Percentiles rank a stretch among this genome's conserved stretches.
Conservation (phyloP, 2,329 filamentous ascomycete genomes). For the Diplodia intermedia region DNA sequence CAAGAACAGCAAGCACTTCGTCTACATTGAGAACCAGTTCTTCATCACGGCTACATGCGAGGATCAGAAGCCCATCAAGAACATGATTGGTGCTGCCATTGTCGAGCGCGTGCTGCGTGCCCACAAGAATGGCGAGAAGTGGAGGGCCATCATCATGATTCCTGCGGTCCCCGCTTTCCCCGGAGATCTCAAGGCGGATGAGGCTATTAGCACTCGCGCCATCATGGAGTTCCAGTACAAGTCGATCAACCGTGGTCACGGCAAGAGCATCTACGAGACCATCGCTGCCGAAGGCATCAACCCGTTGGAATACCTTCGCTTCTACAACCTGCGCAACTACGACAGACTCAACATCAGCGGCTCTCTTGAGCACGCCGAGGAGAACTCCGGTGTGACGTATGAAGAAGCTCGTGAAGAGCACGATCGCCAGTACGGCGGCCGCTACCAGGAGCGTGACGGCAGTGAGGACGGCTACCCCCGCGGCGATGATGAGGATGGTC, state of each 20-base stretch:
- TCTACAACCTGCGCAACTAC: constrained; percentile 85
- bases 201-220: constrained; percentile 76
- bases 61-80: constrained; percentile 73
- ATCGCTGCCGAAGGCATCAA: constrained; percentile 71
- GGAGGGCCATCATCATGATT: constrained; percentile 78
- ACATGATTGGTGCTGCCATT: constrained; percentile 79
- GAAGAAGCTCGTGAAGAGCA: constrained; percentile 69
- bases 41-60: constrained; percentile 83
- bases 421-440: constrained; percentile 61
- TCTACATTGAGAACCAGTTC: constrained; percentile 87
- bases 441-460: constrained; percentile 44
- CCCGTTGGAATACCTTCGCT: constrained; percentile 75
- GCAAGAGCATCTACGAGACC: constrained; percentile 77
- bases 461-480: constrained; percentile 40
- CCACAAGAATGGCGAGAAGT: constrained; percentile 68
- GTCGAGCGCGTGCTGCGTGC: constrained; percentile 79
- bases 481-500: constrained; percentile 40
- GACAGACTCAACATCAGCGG: constrained; percentile 78
- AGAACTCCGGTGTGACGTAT: constrained; percentile 70
- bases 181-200: constrained; percentile 76
- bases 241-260: constrained; percentile 74
- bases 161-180: constrained; percentile 83
- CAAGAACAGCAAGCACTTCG: constrained; percentile 70
- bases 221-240: constrained; percentile 91
- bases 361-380: constrained; percentile 67